phyloP scores from a whole-genome alignment of 495 filamentous ascomycete species.

The Podospora fimiseda region DNA sequence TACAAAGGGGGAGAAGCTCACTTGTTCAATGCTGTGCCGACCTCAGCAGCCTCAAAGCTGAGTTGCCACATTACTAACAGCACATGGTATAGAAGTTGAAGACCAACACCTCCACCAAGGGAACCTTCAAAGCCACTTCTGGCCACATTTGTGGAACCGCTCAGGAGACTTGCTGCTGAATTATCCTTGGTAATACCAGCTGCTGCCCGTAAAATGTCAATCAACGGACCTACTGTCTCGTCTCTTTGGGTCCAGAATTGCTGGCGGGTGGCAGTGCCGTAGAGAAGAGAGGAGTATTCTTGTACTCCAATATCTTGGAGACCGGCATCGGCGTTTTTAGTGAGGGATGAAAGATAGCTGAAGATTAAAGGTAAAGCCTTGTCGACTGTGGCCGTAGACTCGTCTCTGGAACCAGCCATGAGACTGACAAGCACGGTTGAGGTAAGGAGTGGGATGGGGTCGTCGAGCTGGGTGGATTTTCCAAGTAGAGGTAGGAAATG shows the following conservation, averaged over 20 bases:
- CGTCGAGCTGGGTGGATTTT: conserved; percentile 72
- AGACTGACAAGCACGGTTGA: conserved; percentile 81
- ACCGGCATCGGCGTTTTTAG: conserved; percentile 69
- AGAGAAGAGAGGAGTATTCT: conserved; percentile 80
- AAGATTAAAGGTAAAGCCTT: conserved; percentile 76
- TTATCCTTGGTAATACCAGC: conserved; percentile 61
- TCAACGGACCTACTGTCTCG: conserved; percentile 73
- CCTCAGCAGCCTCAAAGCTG: conserved; percentile 76
- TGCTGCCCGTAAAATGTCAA: conserved; percentile 76
- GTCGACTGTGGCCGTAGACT: conserved; percentile 52
- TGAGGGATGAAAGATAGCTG: conserved; percentile 73
- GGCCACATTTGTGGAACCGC: conserved; percentile 50
- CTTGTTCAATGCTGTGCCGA: conserved; percentile 85
- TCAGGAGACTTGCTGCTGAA: conserved; percentile 60
- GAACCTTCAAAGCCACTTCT: conserved; percentile 54
- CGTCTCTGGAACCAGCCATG: conserved; percentile 62
- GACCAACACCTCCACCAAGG: conserved; percentile 72
- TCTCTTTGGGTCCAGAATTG: conserved; percentile 83
- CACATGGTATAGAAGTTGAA: conserved; percentile 93
- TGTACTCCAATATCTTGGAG: conserved; percentile 94
- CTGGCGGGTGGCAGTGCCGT: conserved; percentile 64
- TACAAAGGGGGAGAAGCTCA: conserved; percentile 42
- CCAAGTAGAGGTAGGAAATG: conserved; percentile 81
- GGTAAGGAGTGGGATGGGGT: conserved; percentile 80
- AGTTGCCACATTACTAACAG: conserved; percentile 92